A percentile compares a stretch with the other conserved stretches of the same genome.
These are phyloP conservation scores for Hyaloscypha bicolor DNA, from an alignment of 495 filamentous ascomycete genomes.

Conservation along the genomic window DNA sequence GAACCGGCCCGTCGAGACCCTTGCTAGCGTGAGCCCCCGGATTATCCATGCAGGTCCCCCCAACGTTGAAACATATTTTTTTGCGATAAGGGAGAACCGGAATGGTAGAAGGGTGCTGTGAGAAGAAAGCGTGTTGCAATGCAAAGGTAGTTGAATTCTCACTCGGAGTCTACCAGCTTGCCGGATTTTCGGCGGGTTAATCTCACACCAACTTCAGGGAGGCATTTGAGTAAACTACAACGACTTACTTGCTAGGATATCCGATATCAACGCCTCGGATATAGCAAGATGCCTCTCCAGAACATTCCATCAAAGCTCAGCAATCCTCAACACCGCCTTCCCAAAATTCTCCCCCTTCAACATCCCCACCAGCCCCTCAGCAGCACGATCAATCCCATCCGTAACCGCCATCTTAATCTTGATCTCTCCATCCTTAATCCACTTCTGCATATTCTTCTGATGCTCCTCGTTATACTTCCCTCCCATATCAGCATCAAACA, in stretches of 20 bases:
- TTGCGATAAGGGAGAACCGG: not conserved
- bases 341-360: slow-evolving; percentile 87
- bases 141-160: too few relatives aligned
- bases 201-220: too few relatives aligned
- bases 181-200: too few relatives aligned
- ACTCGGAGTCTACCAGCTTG: too few relatives aligned
- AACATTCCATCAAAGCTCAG: slow-evolving; percentile 19
- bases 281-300: not conserved
- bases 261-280: not conserved
- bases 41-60: not conserved
- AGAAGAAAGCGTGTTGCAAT: too few relatives aligned
- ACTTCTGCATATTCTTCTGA: slow-evolving; percentile 78
- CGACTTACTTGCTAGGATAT: not conserved
- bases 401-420: slow-evolving; percentile 70
- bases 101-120: too few relatives aligned
- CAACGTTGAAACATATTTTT: not conserved
- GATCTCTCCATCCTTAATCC: slow-evolving; percentile 81
- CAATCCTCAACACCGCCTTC: slow-evolving; percentile 81
- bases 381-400: slow-evolving; percentile 80
- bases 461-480: slow-evolving; percentile 74
- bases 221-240: too few relatives aligned
- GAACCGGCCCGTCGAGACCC: not conserved
- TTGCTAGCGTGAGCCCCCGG: not conserved
- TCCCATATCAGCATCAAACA: slow-evolving; percentile 61
- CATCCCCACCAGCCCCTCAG: slow-evolving; percentile 78